These are phyloP conservation scores for Zymoseptoria passerinii DNA, from an alignment of 2,329 filamentous ascomycete genomes.

Conservation along the genomic window DNA sequence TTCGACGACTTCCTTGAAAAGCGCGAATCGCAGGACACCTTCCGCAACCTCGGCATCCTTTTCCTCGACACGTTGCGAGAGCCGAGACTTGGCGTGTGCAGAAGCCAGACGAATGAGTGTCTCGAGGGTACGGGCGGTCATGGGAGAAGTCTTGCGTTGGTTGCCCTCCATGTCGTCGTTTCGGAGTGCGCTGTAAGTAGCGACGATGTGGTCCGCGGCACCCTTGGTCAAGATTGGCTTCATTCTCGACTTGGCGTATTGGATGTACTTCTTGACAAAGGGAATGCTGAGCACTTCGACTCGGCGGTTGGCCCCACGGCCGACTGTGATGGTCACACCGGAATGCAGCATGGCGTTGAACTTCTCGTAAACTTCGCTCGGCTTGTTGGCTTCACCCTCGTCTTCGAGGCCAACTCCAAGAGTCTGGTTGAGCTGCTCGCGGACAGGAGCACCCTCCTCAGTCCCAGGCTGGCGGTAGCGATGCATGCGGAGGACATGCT, in stretches of 20 bases:
- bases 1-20: conserved; percentile 90
- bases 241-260: conserved; percentile 88
- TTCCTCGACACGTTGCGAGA: conserved; percentile 83
- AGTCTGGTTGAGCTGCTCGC: conserved; percentile 75
- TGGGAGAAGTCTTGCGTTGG: conserved; percentile 83
- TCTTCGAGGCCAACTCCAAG: conserved; percentile 79
- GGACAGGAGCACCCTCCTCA: conserved; percentile 89
- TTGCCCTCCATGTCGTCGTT: conserved; percentile 96
- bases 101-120: conserved; percentile 97
- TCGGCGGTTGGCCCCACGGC: conserved; percentile 65
- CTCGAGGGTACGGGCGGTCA: conserved; percentile 94
- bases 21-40: conserved; percentile 79
- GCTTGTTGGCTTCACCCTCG: conserved; percentile 57
- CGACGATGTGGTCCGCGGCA: conserved; percentile 82
- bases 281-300: conserved; percentile 89
- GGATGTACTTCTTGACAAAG: conserved; percentile 99
- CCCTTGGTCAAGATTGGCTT: conserved; percentile 86
- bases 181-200: conserved; percentile 82
- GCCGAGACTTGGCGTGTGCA: conserved; percentile 84
- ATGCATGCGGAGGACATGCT: conserved; percentile 96
- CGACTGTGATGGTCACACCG: conserved; percentile 69
- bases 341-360: conserved; percentile 94
- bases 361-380: conserved; percentile 90
- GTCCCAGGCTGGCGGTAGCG: conserved; percentile 84
- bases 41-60: conserved; percentile 83